These are phyloP conservation scores for Solanum hybrid DNA, from an alignment of 305 asterid species.

Conservation along the genomic window DNA sequence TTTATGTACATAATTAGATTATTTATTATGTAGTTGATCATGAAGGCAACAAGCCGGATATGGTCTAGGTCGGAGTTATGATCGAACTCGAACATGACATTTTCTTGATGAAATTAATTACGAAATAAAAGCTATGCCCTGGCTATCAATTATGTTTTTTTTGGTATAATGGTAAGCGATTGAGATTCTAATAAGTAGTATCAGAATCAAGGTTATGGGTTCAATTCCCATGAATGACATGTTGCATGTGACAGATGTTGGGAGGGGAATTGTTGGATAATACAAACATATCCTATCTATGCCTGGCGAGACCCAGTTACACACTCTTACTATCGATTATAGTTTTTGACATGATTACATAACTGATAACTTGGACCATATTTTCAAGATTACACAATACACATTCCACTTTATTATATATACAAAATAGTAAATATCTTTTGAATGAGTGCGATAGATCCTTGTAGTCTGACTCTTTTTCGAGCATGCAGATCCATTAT, in stretches of 20 bases:
- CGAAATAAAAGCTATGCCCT: neutral
- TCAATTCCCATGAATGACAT: neutral
- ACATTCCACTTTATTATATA: neutral
- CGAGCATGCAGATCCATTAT: constrained; percentile 15
- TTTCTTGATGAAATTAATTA: neutral
- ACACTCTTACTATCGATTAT: neutral
- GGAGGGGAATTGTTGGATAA: neutral
- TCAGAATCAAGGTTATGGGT: neutral
- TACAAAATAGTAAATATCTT: neutral
- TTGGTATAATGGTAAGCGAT: neutral
- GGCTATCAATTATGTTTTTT: neutral
- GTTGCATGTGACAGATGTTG: neutral
- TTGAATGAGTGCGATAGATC: neutral
- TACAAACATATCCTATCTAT: neutral
- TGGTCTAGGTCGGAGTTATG: neutral
- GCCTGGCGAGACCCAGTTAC: neutral
- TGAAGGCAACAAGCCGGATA: neutral
- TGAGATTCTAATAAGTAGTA: neutral
- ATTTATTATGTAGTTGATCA: neutral
- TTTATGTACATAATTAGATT: neutral
- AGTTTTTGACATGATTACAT: neutral
- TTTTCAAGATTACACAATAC: neutral
- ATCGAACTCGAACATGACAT: neutral
- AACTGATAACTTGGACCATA: neutral
- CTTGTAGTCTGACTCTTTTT: neutral